Evolutionary conservation across 1,284 basidiomycete genomes (phyloP).

Genomic region (Phylloboletellus chloephorus): DNA sequence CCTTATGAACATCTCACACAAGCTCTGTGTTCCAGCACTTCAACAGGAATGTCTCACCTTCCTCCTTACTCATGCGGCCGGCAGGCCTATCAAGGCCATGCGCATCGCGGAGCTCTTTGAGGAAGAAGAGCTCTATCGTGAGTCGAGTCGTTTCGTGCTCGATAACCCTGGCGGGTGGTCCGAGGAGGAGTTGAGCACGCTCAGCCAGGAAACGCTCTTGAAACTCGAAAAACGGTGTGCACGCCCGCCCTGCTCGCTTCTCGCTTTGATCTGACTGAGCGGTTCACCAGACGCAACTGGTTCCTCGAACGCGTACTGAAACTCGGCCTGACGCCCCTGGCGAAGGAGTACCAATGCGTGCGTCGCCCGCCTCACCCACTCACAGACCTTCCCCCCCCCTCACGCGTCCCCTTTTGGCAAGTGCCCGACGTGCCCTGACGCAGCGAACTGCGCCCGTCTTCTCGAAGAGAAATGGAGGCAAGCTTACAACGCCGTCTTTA

Average conservation of each 20-base stretch:
- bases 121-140: conserved; percentile 84
- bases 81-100: conserved; percentile 86
- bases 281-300: conserved; percentile 68
- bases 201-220: conserved; percentile 74
- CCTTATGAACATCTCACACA: conserved; percentile 81
- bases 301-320: conserved; percentile 92
- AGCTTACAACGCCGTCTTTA: conserved; percentile 81
- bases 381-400: conserved; percentile 10
- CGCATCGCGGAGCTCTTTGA: conserved; percentile 83
- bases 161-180: conserved; percentile 86
- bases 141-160: conserved; percentile 84
- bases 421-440: conserved; percentile 82
- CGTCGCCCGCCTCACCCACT: conserved; percentile 24
- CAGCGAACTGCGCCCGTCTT: conserved; percentile 72
- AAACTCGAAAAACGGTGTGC: conserved; percentile 81
- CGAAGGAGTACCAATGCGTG: conserved; percentile 88
- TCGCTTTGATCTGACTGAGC: background rate
- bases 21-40: conserved; percentile 77
- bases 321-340: conserved; percentile 78
- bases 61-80: conserved; percentile 85
- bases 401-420: conserved; percentile 28
- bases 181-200: conserved; percentile 73
- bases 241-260: background rate
- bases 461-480: conserved; percentile 92
- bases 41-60: conserved; percentile 80